Percentiles rank a stretch among this genome's conserved stretches.
Evolutionary conservation across 139 green algal species (phyloP).

Genomic region (Protoeuglena noctilucae): DNA sequence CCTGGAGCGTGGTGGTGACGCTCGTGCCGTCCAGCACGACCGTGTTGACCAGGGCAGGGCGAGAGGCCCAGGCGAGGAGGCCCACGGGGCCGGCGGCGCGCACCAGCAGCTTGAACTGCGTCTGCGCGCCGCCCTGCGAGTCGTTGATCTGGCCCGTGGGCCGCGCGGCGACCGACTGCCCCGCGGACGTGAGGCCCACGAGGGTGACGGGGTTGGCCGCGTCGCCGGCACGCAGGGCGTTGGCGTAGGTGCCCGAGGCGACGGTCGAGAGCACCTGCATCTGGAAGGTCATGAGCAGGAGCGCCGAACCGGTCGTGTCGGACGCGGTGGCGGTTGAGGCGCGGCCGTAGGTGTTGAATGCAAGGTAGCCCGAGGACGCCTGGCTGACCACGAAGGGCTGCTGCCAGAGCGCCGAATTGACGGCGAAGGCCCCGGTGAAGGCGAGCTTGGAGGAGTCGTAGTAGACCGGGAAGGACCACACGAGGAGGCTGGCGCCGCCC

Average conservation of each 20-base stretch:
- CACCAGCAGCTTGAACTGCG: background rate
- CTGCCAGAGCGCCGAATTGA: background rate
- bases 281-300: too few relatives aligned
- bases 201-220: too few relatives aligned
- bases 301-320: too few relatives aligned
- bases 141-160: background rate
- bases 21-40: background rate
- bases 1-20: background rate
- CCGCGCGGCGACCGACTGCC: too few relatives aligned
- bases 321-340: too few relatives aligned
- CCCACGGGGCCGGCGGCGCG: too few relatives aligned
- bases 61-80: background rate
- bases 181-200: too few relatives aligned
- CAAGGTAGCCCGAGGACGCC: background rate
- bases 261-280: too few relatives aligned
- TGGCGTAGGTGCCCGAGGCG: too few relatives aligned
- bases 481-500: background rate
- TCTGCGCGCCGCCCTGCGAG: background rate
- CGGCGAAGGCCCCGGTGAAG: background rate
- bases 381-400: background rate
- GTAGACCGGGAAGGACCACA: background rate
- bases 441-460: background rate
- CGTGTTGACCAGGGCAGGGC: background rate
- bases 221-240: too few relatives aligned
- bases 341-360: background rate